phyloP scores from a whole-genome alignment of 208 protist species.

The Phytomonas sp. region DNA sequence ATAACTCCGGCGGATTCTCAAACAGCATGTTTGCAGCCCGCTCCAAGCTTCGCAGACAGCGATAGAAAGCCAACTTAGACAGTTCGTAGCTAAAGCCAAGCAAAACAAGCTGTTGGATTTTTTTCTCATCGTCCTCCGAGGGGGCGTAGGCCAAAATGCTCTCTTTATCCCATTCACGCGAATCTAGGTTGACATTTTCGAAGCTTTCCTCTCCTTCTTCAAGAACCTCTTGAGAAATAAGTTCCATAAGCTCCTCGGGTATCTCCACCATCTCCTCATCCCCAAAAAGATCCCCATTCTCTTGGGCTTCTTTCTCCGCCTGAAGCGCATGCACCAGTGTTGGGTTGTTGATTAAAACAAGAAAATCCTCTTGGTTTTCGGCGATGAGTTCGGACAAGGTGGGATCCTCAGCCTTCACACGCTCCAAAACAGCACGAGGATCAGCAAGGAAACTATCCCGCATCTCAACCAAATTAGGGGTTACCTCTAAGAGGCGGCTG shows the following conservation, averaged over 20 bases:
- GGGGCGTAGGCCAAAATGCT: slow-evolving; percentile 50
- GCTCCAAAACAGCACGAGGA: slow-evolving; percentile 57
- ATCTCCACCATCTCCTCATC: slow-evolving; percentile 18
- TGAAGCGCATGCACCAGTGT: slow-evolving; percentile 27
- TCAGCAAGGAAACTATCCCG: slow-evolving; percentile 67
- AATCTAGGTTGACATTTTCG: slow-evolving; percentile 3
- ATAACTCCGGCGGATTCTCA: slow-evolving; percentile 77
- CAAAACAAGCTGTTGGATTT: slow-evolving; percentile 76
- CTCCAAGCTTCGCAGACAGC: slow-evolving; percentile 67
- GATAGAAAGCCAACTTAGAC: slow-evolving; percentile 79
- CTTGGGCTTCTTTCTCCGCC: slow-evolving; percentile 16
- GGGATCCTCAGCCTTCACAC: slow-evolving; percentile 62
- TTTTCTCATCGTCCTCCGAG: slow-evolving; percentile 68
- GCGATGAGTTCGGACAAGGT: slow-evolving; percentile 73
- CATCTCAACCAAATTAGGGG: slow-evolving; percentile 67
- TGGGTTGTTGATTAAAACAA: slow-evolving; percentile 74
- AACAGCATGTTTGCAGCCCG: slow-evolving; percentile 82
- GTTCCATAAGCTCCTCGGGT: background rate
- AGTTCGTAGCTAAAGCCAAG: slow-evolving; percentile 79
- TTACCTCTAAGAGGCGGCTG: slow-evolving; percentile 39
- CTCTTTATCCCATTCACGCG: slow-evolving; percentile 9
- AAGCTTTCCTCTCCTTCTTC: slow-evolving; percentile 2
- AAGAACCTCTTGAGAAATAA: background rate
- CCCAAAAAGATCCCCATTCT: slow-evolving; percentile 7
- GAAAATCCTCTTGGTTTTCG: slow-evolving; percentile 64